A percentile compares a stretch with the other conserved stretches of the same genome.
Conservation (phyloP, 257 asterid genomes). For the Asclepias syriaca region DNA sequence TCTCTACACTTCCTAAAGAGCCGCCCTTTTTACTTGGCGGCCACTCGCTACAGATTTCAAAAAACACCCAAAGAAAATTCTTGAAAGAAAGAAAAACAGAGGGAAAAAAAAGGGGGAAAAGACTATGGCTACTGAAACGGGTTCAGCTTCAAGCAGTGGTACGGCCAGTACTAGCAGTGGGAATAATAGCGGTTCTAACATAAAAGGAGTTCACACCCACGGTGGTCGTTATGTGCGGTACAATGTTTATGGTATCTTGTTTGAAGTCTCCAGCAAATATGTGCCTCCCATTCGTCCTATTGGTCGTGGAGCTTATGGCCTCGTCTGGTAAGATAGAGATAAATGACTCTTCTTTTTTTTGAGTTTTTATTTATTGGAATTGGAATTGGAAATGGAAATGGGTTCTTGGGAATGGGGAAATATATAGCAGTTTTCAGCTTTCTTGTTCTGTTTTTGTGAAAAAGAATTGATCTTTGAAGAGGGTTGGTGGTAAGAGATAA, state of each 20-base stretch:
- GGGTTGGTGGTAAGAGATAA: neutral
- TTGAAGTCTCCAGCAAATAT: conserved; percentile 63
- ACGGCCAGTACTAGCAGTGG: conserved; percentile 4
- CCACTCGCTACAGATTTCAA: neutral
- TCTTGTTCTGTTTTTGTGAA: neutral
- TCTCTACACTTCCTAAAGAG: neutral
- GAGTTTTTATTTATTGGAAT: neutral
- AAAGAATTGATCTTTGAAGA: neutral
- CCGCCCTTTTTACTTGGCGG: neutral
- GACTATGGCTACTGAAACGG: neutral
- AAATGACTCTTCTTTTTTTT: neutral
- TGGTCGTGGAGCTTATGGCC: conserved; percentile 93
- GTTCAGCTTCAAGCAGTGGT: conserved; percentile 1
- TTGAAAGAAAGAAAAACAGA: neutral
- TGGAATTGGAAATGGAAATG: neutral
- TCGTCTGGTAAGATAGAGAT: conserved; percentile 51
- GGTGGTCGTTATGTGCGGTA: conserved; percentile 68
- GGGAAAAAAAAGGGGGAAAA: neutral
- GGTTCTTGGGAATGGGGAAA: neutral
- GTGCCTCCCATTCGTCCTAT: conserved; percentile 83
- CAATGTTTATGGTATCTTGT: conserved; percentile 66
- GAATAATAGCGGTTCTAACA: conserved; percentile 8
- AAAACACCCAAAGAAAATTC: neutral
- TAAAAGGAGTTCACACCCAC: conserved; percentile 51
- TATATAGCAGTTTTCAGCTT: neutral